Base-by-base conservation (phyloP, 176 grass and related monocot species). In the Bromus sterilis region DNA sequence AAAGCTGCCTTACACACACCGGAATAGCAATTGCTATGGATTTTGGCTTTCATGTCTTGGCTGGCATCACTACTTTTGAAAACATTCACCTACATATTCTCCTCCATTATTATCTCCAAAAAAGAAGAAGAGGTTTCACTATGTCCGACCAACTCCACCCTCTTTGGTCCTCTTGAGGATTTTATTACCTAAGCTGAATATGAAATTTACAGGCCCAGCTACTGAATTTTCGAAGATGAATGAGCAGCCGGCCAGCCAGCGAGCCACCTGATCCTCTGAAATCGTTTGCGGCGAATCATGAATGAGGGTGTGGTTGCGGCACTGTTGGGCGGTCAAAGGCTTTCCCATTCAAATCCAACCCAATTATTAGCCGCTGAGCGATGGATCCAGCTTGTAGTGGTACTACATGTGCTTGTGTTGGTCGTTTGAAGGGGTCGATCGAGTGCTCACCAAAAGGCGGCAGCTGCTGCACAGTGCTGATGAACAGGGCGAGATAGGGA, bases 261-360 rank as follows among this genome's bases (percentile, higher is more conserved):
- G 30, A 21, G 21, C 30, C 46, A 33, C 11, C 29, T 48, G 49
- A 37, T 41, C 29, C 61, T 34, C 16, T 35, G 9, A 58, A 69
- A 23, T 14, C 2, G 15, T 6, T 35, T 44, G 74, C 46, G 53
- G 11, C 30, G 55, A 42, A 41, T 73, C 8, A 41, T 73, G 0
- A 48, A 73, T 75, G 59, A 35, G 68, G 53, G 20, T 74, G 56
- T 77, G 53, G 71, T 33, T 74, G 66, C 20, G 66, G 29, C 35
- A 89, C 83, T 89, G 88, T 89, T 60, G 62, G 29, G 28, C 23
- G 73, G 88, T 89, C 88, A 89, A 82, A 86, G 80, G 57, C 78
- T 34, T 78, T 39, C 73, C 56, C 78, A 49, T 78, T 89, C 78
- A 70, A 82, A 86, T 78, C 79, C 57, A 78, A 74, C 64, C 88